Evolutionary conservation across 2,329 filamentous ascomycete genomes (phyloP).

Genomic region (Clonostachys byssicola): DNA sequence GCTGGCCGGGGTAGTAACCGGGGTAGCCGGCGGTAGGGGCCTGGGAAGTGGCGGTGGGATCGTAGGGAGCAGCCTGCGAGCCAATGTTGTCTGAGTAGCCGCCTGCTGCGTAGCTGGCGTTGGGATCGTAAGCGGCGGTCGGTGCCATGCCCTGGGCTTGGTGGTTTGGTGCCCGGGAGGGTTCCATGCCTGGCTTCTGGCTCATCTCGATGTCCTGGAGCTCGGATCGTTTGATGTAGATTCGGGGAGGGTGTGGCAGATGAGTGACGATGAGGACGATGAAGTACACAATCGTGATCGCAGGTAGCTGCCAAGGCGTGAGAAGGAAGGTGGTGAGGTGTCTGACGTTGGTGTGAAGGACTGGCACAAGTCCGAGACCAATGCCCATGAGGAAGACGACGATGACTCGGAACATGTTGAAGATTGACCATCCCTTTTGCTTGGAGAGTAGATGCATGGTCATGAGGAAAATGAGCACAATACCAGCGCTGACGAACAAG

Average conservation of each 20-base stretch:
- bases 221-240: not conserved
- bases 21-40: not conserved
- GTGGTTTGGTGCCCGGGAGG: not conserved
- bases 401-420: slow-evolving; percentile 20
- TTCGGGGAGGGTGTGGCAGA: not conserved
- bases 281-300: slow-evolving; percentile 25
- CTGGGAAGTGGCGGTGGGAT: not conserved
- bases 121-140: no score
- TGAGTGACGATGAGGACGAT: slow-evolving; percentile 24
- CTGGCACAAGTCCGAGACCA: slow-evolving; percentile 16
- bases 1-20: not conserved
- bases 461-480: slow-evolving; percentile 22
- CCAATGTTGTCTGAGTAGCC: not conserved
- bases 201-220: not conserved
- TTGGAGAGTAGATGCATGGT: slow-evolving; percentile 21
- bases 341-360: slow-evolving; percentile 13
- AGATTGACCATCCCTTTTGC: slow-evolving; percentile 19
- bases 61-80: not conserved
- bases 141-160: no score
- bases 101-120: not conserved
- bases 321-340: slow-evolving; percentile 11
- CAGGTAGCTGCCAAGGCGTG: slow-evolving; percentile 23
- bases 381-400: slow-evolving; percentile 21
- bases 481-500: slow-evolving; percentile 18
- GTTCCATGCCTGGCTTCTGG: not conserved